A percentile compares a stretch with the other conserved stretches of the same genome.
phyloP scores from a whole-genome alignment of 345 rosid genomes.

The Camelina neglecta region DNA sequence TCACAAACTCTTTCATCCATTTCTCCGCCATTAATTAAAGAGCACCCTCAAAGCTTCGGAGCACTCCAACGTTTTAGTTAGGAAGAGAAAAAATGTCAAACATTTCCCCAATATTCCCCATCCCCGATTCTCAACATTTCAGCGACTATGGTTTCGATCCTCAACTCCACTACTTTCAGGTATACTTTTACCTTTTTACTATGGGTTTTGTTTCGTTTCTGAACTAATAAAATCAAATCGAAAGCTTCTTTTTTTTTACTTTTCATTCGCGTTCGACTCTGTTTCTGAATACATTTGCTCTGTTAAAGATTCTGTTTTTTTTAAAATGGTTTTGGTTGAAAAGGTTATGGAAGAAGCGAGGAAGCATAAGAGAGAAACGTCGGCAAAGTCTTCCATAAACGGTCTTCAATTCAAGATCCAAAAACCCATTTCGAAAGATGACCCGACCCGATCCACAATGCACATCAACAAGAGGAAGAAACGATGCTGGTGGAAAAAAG shows the following conservation, averaged over 20 bases:
- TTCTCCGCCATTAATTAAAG: constrained; percentile 19
- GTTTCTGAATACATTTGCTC: neutral
- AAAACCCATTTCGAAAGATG: constrained; percentile 81
- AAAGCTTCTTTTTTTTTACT: neutral
- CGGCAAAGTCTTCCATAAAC: constrained; percentile 52
- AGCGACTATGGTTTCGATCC: constrained; percentile 93
- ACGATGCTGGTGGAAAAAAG: constrained; percentile 87
- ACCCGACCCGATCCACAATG: constrained; percentile 52
- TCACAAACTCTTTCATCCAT: neutral
- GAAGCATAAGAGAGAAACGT: constrained; percentile 63
- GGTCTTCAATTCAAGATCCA: constrained; percentile 81
- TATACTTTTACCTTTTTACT: constrained; percentile 15
- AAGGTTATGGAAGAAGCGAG: constrained; percentile 85
- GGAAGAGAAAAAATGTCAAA: constrained; percentile 54
- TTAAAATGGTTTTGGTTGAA: neutral
- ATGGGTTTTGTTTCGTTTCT: neutral
- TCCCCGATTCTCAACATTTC: constrained; percentile 71
- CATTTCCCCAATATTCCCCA: constrained; percentile 70
- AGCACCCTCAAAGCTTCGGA: neutral
- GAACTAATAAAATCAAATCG: neutral
- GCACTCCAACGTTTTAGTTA: neutral
- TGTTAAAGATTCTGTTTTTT: neutral
- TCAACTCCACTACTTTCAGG: constrained; percentile 81
- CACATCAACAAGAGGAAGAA: constrained; percentile 55
- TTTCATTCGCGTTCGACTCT: neutral